Conservation (phyloP, 1,284 basidiomycete genomes). For the Ganoderma meredithae region DNA sequence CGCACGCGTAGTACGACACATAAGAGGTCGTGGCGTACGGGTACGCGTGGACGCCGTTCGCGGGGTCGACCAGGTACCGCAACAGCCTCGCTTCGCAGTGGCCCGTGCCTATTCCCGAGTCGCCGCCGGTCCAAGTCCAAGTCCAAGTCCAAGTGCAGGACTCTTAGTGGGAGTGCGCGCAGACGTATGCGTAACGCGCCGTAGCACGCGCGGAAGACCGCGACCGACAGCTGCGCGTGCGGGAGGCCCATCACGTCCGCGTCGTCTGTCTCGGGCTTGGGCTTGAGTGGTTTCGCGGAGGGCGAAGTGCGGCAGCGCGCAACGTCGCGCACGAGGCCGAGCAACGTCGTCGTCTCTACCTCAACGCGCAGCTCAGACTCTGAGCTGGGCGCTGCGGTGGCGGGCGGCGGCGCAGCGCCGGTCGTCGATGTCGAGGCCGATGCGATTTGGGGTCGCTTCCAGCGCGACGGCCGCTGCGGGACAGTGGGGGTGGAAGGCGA, state of each 20-base stretch:
- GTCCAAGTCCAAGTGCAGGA: too few species aligned
- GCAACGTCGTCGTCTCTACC: neutral
- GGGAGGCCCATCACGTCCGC: neutral
- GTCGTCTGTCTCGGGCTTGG: neutral
- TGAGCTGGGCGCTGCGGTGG: neutral
- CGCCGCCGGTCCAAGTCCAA: neutral
- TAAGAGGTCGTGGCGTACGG: neutral
- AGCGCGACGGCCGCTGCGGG: neutral
- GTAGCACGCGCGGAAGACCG: slow-evolving; percentile 1
- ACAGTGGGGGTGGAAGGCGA: neutral
- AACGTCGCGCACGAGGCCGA: neutral
- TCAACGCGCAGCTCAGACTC: neutral
- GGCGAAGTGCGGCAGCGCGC: neutral
- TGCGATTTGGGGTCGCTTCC: neutral
- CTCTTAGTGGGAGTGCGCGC: neutral
- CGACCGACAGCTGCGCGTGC: neutral
- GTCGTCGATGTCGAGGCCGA: too few species aligned
- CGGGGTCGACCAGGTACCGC: neutral
- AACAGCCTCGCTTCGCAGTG: neutral
- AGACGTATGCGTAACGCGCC: neutral
- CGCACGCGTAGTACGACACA: neutral
- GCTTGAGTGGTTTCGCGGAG: neutral
- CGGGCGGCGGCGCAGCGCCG: too few species aligned
- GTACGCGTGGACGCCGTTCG: neutral
- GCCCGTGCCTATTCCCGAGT: neutral